Percentiles rank a stretch among this genome's conserved stretches.
Evolutionary conservation across 768 basidiomycete species (phyloP).

Genomic region (Dictyophora rubrovolvata): DNA sequence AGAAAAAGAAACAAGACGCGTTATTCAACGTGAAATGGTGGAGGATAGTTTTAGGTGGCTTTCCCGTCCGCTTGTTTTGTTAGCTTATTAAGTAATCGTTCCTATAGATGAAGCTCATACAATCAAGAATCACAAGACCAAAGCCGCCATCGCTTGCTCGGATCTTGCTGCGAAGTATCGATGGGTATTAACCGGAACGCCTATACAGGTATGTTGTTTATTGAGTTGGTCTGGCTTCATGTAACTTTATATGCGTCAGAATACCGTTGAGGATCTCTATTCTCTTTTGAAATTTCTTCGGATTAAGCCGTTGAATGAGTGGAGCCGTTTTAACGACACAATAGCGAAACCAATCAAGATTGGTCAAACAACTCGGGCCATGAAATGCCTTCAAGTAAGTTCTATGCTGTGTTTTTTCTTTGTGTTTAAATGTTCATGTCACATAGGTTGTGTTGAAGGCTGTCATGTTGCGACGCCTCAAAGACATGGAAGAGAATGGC

Average conservation of each 20-base stretch:
- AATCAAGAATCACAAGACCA: slow-evolving; percentile 80
- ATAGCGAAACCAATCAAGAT: slow-evolving; percentile 74
- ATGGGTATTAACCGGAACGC: slow-evolving; percentile 85
- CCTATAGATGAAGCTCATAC: slow-evolving; percentile 83
- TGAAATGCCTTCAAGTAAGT: slow-evolving; percentile 74
- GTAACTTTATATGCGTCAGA: slow-evolving; percentile 43
- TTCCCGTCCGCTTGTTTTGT: not conserved
- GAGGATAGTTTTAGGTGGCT: slow-evolving; percentile 71
- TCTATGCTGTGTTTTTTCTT: not conserved
- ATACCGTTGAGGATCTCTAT: slow-evolving; percentile 82
- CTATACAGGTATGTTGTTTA: slow-evolving; percentile 29
- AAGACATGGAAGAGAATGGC: slow-evolving; percentile 63
- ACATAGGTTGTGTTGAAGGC: slow-evolving; percentile 65
- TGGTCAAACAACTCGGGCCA: slow-evolving; percentile 52
- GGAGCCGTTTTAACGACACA: slow-evolving; percentile 65
- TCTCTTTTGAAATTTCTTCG: slow-evolving; percentile 85
- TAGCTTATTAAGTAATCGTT: not conserved
- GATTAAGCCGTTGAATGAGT: slow-evolving; percentile 70
- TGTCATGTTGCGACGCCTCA: slow-evolving; percentile 84
- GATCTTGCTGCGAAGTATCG: slow-evolving; percentile 67
- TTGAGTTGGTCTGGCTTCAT: not conserved
- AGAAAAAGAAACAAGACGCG: slow-evolving; percentile 44
- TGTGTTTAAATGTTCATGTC: not conserved
- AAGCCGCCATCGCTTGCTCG: slow-evolving; percentile 68
- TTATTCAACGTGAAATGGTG: slow-evolving; percentile 77